A percentile compares a stretch with the other conserved stretches of the same genome.
Conservation (phyloP, 1,284 basidiomycete species). For the Boletus smithii region DNA sequence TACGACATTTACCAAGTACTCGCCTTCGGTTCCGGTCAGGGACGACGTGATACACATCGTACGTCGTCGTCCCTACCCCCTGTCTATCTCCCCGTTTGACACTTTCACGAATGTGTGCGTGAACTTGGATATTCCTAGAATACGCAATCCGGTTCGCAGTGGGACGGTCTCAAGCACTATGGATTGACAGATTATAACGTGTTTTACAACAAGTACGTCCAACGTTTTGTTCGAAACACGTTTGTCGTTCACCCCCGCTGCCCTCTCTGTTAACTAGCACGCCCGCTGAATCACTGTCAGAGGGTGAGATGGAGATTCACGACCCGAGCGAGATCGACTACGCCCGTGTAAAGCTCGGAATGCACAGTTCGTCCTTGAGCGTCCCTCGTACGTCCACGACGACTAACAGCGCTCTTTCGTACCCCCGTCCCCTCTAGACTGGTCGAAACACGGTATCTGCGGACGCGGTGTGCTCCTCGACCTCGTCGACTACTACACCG, state of each 20-base stretch:
- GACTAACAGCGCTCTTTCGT: background rate
- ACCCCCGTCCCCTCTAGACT: constrained; percentile 46
- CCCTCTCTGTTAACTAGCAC: constrained; percentile 36
- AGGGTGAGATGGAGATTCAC: constrained; percentile 46
- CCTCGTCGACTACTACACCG: constrained; percentile 52
- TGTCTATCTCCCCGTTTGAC: background rate
- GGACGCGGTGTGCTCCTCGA: constrained; percentile 70
- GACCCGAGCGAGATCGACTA: constrained; percentile 53
- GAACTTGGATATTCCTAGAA: constrained; percentile 44
- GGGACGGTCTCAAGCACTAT: constrained; percentile 69
- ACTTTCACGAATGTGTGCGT: background rate
- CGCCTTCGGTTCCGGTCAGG: constrained; percentile 35
- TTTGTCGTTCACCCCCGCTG: background rate
- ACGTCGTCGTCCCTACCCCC: background rate
- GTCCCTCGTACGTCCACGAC: background rate
- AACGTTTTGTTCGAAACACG: background rate
- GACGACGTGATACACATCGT: constrained; percentile 68
- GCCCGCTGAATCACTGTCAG: constrained; percentile 42
- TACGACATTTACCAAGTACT: constrained; percentile 37
- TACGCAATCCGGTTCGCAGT: constrained; percentile 72
- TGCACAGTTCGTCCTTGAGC: constrained; percentile 52
- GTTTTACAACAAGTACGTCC: constrained; percentile 60
- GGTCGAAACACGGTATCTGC: constrained; percentile 72
- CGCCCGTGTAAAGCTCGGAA: constrained; percentile 51
- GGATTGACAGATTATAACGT: constrained; percentile 52